Conservation (phyloP, 2,329 filamentous ascomycete species). For the Neofusicoccum ribis region DNA sequence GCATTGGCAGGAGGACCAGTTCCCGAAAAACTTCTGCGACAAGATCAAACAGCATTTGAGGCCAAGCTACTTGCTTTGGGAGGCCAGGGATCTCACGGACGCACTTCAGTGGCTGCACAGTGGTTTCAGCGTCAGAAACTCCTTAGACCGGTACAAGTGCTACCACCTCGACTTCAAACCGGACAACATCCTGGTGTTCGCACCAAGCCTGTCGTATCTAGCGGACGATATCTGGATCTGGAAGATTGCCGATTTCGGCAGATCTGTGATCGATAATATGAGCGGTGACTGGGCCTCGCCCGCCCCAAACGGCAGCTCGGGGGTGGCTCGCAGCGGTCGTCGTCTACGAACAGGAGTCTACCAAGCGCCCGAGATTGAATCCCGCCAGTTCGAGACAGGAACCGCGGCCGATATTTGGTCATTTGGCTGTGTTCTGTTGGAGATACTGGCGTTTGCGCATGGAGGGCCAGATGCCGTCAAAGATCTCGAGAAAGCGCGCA, state of each 20-base stretch:
- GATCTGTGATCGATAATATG: not conserved
- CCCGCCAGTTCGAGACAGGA: not conserved
- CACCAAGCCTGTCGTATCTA: not conserved
- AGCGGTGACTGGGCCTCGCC: not conserved
- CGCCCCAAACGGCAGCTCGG: not conserved
- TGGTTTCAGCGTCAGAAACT: not conserved
- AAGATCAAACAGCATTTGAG: not conserved
- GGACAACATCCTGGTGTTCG: conserved; percentile 1
- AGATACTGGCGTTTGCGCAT: not conserved
- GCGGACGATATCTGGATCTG: not conserved
- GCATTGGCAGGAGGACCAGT: not conserved
- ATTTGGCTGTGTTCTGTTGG: not conserved
- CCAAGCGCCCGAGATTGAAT: conserved; percentile 1
- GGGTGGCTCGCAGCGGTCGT: not conserved
- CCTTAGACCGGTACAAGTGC: not conserved
- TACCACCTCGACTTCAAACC: conserved; percentile 4
- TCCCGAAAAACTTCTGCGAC: not conserved
- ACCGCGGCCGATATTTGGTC: conserved; percentile 4
- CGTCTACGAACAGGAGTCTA: not conserved
- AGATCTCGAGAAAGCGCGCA: not conserved
- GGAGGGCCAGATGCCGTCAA: not conserved
- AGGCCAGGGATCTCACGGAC: not conserved
- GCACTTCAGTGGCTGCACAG: not conserved
- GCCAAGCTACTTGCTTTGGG: conserved; percentile 5
- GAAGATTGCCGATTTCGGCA: conserved; percentile 8